Conservation (phyloP, 1,139 yeast species). For the Candida dubliniensis region DNA sequence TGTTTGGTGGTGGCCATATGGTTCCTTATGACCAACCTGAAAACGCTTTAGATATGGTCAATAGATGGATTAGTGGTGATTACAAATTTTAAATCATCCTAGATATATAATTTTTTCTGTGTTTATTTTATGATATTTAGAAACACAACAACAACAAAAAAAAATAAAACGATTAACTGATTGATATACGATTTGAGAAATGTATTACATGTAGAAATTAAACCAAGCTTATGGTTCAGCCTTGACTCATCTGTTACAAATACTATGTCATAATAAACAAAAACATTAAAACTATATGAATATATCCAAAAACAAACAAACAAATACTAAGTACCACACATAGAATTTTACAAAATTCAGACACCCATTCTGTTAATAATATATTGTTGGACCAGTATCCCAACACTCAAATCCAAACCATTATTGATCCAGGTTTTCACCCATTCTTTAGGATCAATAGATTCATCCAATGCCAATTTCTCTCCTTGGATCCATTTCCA, state of each 20-base stretch:
- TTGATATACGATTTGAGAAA: no score
- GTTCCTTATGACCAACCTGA: conserved; percentile 52
- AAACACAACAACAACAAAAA: no score
- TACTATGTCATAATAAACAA: no score
- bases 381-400: conserved; percentile 86
- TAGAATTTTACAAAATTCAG: conserved; percentile 15
- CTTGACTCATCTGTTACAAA: no score
- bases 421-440: conserved; percentile 89
- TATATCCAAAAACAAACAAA: no score
- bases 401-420: conserved; percentile 76
- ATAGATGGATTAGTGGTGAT: conserved; percentile 47
- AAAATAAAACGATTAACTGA: no score
- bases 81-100: conserved; percentile 15
- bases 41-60: conserved; percentile 46
- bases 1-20: conserved; percentile 52
- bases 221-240: no score
- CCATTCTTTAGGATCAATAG: conserved; percentile 89
- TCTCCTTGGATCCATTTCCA: conserved; percentile 74
- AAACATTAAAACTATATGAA: no score
- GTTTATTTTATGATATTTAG: no score
- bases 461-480: conserved; percentile 19
- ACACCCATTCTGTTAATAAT: conserved; percentile 90
- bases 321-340: no score
- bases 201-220: no score
- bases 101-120: background rate